phyloP scores from a whole-genome alignment of 225 moss, liverwort and hornwort species.

The Marchantia paleacea region DNA sequence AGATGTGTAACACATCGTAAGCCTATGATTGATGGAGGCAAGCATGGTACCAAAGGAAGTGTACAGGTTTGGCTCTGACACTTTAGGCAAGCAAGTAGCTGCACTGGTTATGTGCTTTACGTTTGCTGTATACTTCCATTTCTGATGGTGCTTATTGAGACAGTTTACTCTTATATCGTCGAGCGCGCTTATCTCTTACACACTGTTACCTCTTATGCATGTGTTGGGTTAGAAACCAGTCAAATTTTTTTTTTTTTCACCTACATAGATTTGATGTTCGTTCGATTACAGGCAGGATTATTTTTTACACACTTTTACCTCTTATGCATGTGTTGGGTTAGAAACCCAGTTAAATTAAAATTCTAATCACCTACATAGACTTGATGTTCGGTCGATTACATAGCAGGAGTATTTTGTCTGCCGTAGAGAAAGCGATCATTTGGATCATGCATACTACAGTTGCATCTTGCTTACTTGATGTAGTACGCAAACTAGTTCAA shows the following conservation, averaged over 20 bases:
- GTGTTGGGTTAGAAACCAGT: too few species aligned
- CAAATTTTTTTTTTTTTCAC: too few species aligned
- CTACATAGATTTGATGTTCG: too few species aligned
- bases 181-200: too few species aligned
- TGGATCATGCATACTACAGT: background rate
- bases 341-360: too few species aligned
- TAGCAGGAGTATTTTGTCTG: background rate
- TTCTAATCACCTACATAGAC: too few species aligned
- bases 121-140: background rate
- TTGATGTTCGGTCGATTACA: background rate
- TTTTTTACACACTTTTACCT: too few species aligned
- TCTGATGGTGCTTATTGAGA: too few species aligned
- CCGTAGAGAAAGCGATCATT: background rate
- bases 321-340: too few species aligned
- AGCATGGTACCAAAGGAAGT: conserved; percentile 98
- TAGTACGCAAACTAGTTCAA: background rate
- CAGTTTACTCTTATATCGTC: too few species aligned
- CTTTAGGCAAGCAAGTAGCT: background rate
- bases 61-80: conserved; percentile 56
- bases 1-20: conserved; percentile 89
- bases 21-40: conserved; percentile 98
- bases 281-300: too few species aligned
- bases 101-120: background rate
- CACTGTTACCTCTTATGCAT: too few species aligned
- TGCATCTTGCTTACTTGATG: background rate